These are phyloP conservation scores for Glonium stellatum DNA, from an alignment of 495 filamentous ascomycete species.

Conservation along the genomic window DNA sequence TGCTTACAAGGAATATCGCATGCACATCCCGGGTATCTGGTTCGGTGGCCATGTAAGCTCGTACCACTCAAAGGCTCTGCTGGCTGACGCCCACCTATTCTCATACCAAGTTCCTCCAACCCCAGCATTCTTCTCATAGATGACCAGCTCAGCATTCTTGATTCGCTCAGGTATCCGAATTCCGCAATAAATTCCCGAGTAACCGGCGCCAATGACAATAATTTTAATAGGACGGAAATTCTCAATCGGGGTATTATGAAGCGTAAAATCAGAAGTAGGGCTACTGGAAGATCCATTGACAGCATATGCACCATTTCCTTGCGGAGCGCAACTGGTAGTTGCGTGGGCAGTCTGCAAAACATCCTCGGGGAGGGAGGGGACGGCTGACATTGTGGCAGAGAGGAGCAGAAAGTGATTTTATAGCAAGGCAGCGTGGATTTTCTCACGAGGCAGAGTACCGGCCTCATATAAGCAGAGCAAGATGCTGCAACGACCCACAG, in stretches of 20 bases:
- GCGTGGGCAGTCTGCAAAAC: neutral
- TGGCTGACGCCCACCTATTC: too few species aligned
- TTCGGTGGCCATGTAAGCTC: neutral
- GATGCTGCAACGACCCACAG: too few species aligned
- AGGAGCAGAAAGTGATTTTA: too few species aligned
- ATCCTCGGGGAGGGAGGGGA: neutral
- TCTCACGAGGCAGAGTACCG: too few species aligned
- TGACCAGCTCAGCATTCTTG: slow-evolving; percentile 52
- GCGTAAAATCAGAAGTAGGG: slow-evolving; percentile 7
- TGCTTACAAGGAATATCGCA: slow-evolving; percentile 33
- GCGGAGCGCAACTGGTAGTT: neutral
- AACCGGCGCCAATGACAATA: slow-evolving; percentile 59
- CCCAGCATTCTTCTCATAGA: slow-evolving; percentile 73
- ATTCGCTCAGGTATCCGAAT: slow-evolving; percentile 54
- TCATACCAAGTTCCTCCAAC: too few species aligned
- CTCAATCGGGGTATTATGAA: slow-evolving; percentile 43
- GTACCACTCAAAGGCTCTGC: too few species aligned
- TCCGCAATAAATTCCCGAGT: slow-evolving; percentile 55
- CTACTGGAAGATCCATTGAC: neutral
- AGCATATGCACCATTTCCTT: neutral
- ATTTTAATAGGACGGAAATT: slow-evolving; percentile 50
- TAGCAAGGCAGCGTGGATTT: too few species aligned
- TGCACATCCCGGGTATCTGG: slow-evolving; percentile 56
- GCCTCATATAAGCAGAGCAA: too few species aligned
- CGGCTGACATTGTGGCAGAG: neutral